Conservation (phyloP, 179 eudicot species). For the Silene coronaria region DNA sequence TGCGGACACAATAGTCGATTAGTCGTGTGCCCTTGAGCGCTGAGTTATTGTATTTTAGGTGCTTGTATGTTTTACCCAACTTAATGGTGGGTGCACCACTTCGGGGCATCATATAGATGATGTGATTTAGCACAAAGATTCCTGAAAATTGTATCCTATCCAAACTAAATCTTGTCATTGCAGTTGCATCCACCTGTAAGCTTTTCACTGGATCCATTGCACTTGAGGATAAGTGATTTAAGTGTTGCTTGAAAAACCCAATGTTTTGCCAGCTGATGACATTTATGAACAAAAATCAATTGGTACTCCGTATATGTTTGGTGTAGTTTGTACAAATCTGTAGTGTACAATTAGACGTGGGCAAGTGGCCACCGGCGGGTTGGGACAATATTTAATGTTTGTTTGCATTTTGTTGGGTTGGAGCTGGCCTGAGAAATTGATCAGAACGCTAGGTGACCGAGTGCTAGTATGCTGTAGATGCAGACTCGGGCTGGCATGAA, state of each 20-base stretch:
- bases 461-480: no score
- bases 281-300: neutral
- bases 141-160: conserved; percentile 13
- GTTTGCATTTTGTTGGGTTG: no score
- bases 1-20: conserved; percentile 42
- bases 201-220: neutral
- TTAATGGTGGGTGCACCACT: conserved; percentile 8
- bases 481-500: no score
- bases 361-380: no score
- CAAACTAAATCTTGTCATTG: neutral
- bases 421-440: no score
- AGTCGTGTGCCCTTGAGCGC: neutral
- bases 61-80: neutral
- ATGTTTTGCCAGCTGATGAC: neutral
- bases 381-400: no score
- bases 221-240: neutral
- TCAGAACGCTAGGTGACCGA: no score
- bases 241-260: neutral
- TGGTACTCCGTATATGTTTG: no score
- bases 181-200: neutral
- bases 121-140: conserved; percentile 3
- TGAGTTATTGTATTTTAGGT: conserved; percentile 6
- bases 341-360: no score
- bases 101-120: neutral
- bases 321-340: no score